Percentiles rank a stretch among this genome's conserved stretches.
Evolutionary conservation across 129 eudicot species (phyloP).

Genomic region (Calendula officinalis): DNA sequence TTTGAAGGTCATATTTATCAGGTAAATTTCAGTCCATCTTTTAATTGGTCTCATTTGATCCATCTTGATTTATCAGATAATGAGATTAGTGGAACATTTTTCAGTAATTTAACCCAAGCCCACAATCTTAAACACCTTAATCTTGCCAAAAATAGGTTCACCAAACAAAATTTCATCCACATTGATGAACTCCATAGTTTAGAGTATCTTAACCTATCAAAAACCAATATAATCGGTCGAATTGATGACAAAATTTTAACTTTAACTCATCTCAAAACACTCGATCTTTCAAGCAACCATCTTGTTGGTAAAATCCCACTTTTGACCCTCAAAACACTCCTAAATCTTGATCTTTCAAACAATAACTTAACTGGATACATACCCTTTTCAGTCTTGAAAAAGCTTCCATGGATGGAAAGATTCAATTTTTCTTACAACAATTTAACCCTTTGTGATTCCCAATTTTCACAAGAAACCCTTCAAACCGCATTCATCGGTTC

Average conservation of each 20-base stretch:
- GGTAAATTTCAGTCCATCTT: slow-evolving; percentile 52
- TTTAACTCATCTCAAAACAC: slow-evolving; percentile 45
- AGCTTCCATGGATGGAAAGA: slow-evolving; percentile 65
- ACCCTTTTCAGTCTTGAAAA: slow-evolving; percentile 47
- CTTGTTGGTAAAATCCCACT: slow-evolving; percentile 52
- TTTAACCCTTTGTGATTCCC: slow-evolving; percentile 61
- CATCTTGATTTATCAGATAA: slow-evolving; percentile 73
- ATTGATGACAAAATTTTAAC: slow-evolving; percentile 44
- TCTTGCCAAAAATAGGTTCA: slow-evolving; percentile 69
- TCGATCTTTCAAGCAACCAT: slow-evolving; percentile 71
- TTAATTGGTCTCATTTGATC: slow-evolving; percentile 59
- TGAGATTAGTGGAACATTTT: slow-evolving; percentile 61
- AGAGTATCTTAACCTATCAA: slow-evolving; percentile 74
- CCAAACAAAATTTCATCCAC: slow-evolving; percentile 46
- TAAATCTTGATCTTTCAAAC: slow-evolving; percentile 57
- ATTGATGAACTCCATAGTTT: slow-evolving; percentile 41
- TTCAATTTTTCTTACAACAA: slow-evolving; percentile 84
- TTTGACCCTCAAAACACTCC: slow-evolving; percentile 42
- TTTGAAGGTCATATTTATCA: slow-evolving; percentile 75
- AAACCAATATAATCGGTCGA: slow-evolving; percentile 49
- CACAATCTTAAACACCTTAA: slow-evolving; percentile 66
- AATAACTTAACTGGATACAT: slow-evolving; percentile 78
- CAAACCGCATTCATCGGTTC: slow-evolving; percentile 64
- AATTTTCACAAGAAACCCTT: slow-evolving; percentile 47
- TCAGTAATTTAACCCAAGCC: slow-evolving; percentile 39